Base-by-base conservation (phyloP, 192 early-diverging fungal genomes). In the Coemansia sp. region DNA sequence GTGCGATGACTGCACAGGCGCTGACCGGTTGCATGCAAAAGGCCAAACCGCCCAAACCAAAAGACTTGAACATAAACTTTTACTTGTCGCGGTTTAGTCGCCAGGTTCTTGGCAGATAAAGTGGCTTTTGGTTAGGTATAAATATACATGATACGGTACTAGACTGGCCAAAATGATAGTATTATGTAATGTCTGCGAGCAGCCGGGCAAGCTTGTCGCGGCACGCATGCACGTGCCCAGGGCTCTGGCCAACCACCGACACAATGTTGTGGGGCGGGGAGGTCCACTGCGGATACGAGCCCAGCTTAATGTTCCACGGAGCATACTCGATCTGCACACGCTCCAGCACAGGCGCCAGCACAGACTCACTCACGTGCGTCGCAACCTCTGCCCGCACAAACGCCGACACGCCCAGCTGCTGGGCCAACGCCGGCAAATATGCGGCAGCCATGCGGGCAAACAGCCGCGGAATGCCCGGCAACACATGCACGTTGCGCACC, bases 391-490 rank as follows among this genome's bases (percentile, higher is more conserved):
- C 67, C 2, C 76, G 67, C 3, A 23, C 41, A 37, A 70, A 73
- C 12, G 60, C 64, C 47, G 12, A 52, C 2, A 24, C 22, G 41
- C 58, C 51, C 1, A 53, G 32, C 8, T 66, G 38, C 7, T 41
- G 32, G 4, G 65, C 60, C 27, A 72, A 21, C 4, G 2, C 5
- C 1, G 69, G 69, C 49, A 81, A 79, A 60, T 61, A 75, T 32
- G 66, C 65, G 0, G 52, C 53, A 3, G 61, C 17, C 5, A 81
- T 60, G 55, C 52, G 35, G 23, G 82, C 70, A 69, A 91, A 92
- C 38, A 92, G 67, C 41, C 71, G 62, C 17, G 90, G 89, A 23
- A 92, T 76, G 0, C 89, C 89, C 0, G 90, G 90, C 17, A 92
- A 71, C 32, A 91, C 75, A 59, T 86, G 85, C 37, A 91, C 81